These are phyloP conservation scores for Paramecium tetraurelia DNA, from an alignment of 73 alveolate genomes.

Conservation along the genomic window DNA sequence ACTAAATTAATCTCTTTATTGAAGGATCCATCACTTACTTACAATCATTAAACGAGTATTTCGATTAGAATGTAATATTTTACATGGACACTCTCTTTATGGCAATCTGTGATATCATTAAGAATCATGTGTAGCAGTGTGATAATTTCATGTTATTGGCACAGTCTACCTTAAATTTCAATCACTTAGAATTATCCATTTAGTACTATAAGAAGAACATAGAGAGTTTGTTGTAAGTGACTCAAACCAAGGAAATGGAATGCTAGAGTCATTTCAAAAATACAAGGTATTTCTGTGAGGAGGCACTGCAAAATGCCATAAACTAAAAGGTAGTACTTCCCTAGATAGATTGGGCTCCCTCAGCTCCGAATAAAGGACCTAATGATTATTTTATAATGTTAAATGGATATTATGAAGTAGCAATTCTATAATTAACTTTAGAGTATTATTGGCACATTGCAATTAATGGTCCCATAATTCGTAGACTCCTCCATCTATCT, in stretches of 20 bases:
- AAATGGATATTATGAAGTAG: constrained; percentile 26
- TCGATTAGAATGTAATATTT: constrained; percentile 29
- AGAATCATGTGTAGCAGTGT: background rate
- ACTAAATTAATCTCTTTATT: constrained; percentile 8
- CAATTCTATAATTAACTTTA: background rate
- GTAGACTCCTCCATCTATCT: constrained; percentile 3
- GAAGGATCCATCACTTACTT: constrained; percentile 34
- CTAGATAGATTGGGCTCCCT: constrained; percentile 22
- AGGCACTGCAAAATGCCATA: background rate
- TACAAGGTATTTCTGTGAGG: constrained; percentile 6
- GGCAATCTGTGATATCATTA: background rate
- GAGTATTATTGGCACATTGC: background rate
- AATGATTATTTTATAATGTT: constrained; percentile 19
- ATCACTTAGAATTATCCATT: constrained; percentile 4
- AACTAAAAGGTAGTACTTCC: background rate
- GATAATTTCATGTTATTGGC: background rate
- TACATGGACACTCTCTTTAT: constrained; percentile 25
- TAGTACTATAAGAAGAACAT: background rate
- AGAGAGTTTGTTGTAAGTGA: constrained; percentile 7
- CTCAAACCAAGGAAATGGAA: constrained; percentile 29
- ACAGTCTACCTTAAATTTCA: background rate
- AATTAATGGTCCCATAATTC: constrained; percentile 21
- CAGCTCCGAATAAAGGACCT: constrained; percentile 26
- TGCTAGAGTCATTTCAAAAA: background rate
- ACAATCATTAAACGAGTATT: background rate